Base-by-base conservation (phyloP, 2,329 filamentous ascomycete genomes). In the Stagonosporopsis chrysanthemi region DNA sequence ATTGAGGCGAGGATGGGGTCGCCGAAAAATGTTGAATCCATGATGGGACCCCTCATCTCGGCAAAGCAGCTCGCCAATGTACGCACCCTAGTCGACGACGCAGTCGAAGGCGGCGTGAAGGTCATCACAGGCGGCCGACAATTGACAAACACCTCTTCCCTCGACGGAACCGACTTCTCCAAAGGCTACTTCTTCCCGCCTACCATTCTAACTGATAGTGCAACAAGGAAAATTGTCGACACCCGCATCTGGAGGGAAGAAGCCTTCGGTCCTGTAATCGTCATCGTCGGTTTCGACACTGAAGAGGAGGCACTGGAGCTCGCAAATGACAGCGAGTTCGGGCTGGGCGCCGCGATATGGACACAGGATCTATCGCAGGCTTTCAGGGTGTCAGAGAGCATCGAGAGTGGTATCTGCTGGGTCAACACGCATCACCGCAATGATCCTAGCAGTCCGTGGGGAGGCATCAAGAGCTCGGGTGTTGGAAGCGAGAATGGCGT, bases 401-500 rank as follows among this genome's bases (percentile, higher is more conserved):
- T 84, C 14, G 80, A 83, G 15, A 78, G 81, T 1, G 81, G 80
- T 1, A 82, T 83, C 28, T 75, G 79, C 28, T 82, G 69, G 78
- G 72, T 77, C 15, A 83, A 81, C 60, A 81, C 77, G 0, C 88
- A 91, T 73, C 88, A 91, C 69, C 82, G 88, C 31, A 91, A 90
- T 64, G 88, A 90, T 63, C 88, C 88, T 0, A 87, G 87, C 63
- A 88, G 87, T 56, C 86, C 89, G 0, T 89, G 88, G 88, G 89
- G 88, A 24, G 86, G 88, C 1, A 79, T 84, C 28, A 86, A 86
- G 64, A 79, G 78, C 33, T 81, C 83, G 1, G 89, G 89, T 1
- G 82, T 91, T 0, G 89, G 88, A 1, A 90, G 88, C 58, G 89
- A 92, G 78, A 91, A 91, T 66, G 89, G 89, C 0, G 64, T 87